These are phyloP conservation scores for Cutaneotrichosporon sp. DNA, from an alignment of 1,284 basidiomycete species.

Conservation along the genomic window DNA sequence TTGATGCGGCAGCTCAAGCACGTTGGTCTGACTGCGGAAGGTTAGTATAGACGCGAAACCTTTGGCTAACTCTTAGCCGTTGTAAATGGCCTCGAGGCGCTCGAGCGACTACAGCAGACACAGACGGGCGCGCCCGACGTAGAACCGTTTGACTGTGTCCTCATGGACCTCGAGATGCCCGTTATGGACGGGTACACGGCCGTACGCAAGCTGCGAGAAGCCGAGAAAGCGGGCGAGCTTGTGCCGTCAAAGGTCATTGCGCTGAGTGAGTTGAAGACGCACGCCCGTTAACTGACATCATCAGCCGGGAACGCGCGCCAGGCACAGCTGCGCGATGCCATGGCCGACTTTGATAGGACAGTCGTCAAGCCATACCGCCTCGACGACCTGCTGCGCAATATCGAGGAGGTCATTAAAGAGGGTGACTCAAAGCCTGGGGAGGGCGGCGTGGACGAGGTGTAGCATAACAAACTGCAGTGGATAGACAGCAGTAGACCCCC, in stretches of 20 bases:
- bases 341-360: conserved; percentile 37
- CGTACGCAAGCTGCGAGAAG: conserved; percentile 7
- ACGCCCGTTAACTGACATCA: not conserved
- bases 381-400: conserved; percentile 32
- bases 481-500: too few relatives aligned
- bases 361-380: conserved; percentile 40
- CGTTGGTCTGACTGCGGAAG: conserved; percentile 8
- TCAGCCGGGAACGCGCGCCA: conserved; percentile 22
- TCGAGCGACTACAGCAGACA: conserved; percentile 35
- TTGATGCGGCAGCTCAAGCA: conserved; percentile 17
- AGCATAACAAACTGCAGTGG: too few relatives aligned
- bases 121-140: not conserved
- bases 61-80: conserved; percentile 23
- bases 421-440: too few relatives aligned
- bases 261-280: conserved; percentile 19
- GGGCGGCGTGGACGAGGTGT: too few relatives aligned
- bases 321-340: conserved; percentile 15
- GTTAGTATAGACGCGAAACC: not conserved
- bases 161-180: conserved; percentile 49
- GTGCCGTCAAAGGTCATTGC: conserved; percentile 8
- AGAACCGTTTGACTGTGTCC: conserved; percentile 33
- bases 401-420: conserved; percentile 23
- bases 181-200: conserved; percentile 25
- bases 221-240: conserved; percentile 11
- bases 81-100: conserved; percentile 47